Evolutionary conservation across 2,329 filamentous ascomycete genomes (phyloP), one percentile per base, ranked within the genome.

Genomic region (Fonsecaea erecta): DNA sequence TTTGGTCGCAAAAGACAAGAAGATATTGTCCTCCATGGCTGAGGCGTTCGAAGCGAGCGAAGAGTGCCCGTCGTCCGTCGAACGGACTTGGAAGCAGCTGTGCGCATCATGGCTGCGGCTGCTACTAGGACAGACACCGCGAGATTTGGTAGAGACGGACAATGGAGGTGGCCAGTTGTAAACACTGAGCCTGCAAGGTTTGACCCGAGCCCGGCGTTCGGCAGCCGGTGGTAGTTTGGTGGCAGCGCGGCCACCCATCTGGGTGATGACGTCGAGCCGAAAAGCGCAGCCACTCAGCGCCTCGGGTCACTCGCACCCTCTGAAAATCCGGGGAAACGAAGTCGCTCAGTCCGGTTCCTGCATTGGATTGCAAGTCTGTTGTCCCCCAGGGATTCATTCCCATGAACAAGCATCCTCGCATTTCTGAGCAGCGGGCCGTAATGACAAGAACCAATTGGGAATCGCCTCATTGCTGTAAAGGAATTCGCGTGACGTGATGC

Each of bases 51-150:
- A 6, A 48, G 16, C 11, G 48, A n/a, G n/a, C 12, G 34, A 35
- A 34, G 14, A 18, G 26, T 21, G 21, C 28, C 48, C 14, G 53
- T 32, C 21, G 51, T 61, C 57, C 48, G 21, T 12, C 21, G 46
- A 43, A 52, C 8, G 32, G 51, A 46, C 35, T 24, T 40, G 16
- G 32, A 28, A 40, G 21, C n/a, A 32, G 57, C 21, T 64, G 43
- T 40, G 21, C 43, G 46, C 32, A 59, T 26, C 61, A 63, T 63
- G 52, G 6, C 34, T 51, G 52, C 40, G 32, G 26, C 43, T 26
- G 8, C 3, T 28, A 1, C 3, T 14, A 26, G 11, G 4, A 63
- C 37, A n/a, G 11, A 40, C 11, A 32, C 4, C n/a, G 43, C 11
- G 8, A 26, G 43, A 3, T 11, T 48, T 11, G 43, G 43, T 1